phyloP scores from a whole-genome alignment of 352 stramenopile genomes.

The Globisporangium ultimum region DNA sequence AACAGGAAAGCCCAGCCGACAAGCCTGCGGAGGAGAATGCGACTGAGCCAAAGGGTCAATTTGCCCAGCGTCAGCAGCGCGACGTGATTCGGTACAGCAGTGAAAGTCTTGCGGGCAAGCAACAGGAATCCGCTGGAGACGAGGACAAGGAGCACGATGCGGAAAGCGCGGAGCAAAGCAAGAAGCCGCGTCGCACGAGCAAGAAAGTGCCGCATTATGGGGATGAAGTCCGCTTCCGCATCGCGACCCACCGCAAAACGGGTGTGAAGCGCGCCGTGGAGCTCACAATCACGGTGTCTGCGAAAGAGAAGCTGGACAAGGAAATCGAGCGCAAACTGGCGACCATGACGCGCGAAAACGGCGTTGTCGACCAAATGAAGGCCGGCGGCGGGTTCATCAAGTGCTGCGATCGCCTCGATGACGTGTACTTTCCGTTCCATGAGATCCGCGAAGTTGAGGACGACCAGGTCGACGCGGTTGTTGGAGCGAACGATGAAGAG shows the following conservation, averaged over 20 bases:
- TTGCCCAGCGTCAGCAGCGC: constrained; percentile 6
- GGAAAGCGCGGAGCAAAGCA: constrained; percentile 15
- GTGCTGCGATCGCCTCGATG: constrained; percentile 60
- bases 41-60: background rate
- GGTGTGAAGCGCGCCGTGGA: constrained; percentile 64
- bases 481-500: constrained; percentile 8
- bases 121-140: constrained; percentile 1
- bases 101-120: constrained; percentile 30
- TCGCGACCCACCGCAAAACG: constrained; percentile 68
- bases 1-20: background rate
- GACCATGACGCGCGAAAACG: constrained; percentile 50
- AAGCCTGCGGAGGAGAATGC: constrained; percentile 4
- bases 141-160: constrained; percentile 11
- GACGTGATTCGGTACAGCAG: constrained; percentile 55
- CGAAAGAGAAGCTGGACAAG: constrained; percentile 58
- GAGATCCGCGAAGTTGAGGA: constrained; percentile 37
- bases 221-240: constrained; percentile 70
- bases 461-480: background rate
- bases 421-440: constrained; percentile 73
- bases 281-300: constrained; percentile 51
- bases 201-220: constrained; percentile 44
- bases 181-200: constrained; percentile 9
- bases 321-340: constrained; percentile 66
- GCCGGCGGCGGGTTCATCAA: constrained; percentile 64
- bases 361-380: constrained; percentile 62